phyloP scores from a whole-genome alignment of 2,329 filamentous ascomycete species.

The Aspergillus uvarum region DNA sequence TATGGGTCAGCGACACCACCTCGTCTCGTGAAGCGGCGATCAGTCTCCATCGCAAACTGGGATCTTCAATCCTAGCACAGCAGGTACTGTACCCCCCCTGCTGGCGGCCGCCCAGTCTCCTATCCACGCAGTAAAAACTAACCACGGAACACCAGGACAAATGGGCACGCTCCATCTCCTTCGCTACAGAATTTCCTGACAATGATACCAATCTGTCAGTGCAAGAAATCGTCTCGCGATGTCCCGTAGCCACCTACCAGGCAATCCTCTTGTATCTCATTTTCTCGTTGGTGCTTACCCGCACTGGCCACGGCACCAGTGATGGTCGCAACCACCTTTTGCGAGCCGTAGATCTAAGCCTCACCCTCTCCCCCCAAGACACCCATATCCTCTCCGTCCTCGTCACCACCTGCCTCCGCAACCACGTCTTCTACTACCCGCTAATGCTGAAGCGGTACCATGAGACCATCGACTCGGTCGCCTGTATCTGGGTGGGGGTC shows the following conservation, averaged over 20 bases:
- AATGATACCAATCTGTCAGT: not conserved
- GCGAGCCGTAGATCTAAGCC: constrained; percentile 1
- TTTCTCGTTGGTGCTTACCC: constrained; percentile 19
- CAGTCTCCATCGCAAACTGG: constrained; percentile 21
- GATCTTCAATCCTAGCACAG: constrained; percentile 21
- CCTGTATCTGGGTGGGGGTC: constrained; percentile 23
- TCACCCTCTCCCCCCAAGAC: constrained; percentile 9
- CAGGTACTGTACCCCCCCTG: constrained; percentile 4
- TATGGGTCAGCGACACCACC: constrained; percentile 21
- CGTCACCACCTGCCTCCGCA: constrained; percentile 18
- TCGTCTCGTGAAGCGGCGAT: constrained; percentile 16
- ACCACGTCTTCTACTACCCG: constrained; percentile 27
- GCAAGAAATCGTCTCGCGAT: constrained; percentile 8
- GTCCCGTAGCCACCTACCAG: constrained; percentile 32
- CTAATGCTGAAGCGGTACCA: constrained; percentile 21
- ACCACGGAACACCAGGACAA: not conserved
- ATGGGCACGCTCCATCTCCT: not conserved
- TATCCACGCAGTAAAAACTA: too few relatives aligned
- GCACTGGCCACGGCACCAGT: too few relatives aligned
- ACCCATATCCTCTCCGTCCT: constrained; percentile 21
- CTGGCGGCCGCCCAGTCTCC: not conserved
- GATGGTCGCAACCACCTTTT: not conserved
- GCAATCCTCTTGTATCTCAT: constrained; percentile 30
- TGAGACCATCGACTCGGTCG: constrained; percentile 10
- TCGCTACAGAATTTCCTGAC: not conserved